These are phyloP conservation scores for Coemansia sp. DNA, from an alignment of 192 early-diverging fungal species.

Conservation along the genomic window DNA sequence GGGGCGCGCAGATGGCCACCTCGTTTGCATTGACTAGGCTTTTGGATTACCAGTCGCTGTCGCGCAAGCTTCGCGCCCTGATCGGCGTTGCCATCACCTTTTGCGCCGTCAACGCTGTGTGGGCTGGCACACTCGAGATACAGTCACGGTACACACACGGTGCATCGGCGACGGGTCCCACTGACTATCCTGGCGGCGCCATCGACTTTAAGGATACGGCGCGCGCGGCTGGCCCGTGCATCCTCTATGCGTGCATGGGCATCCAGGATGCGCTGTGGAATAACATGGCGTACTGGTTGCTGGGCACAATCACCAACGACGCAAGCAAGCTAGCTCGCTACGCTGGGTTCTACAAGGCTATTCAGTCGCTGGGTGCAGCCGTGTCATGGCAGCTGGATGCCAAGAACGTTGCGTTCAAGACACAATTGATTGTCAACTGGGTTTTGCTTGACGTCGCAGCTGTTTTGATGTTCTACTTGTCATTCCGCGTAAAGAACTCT, in stretches of 20 bases:
- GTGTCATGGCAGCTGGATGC: slow-evolving; percentile 60
- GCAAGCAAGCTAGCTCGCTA: slow-evolving; percentile 59
- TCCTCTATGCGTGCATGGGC: slow-evolving; percentile 70
- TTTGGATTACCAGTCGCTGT: slow-evolving; percentile 55
- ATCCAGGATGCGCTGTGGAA: slow-evolving; percentile 74
- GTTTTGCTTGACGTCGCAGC: slow-evolving; percentile 60
- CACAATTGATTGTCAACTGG: slow-evolving; percentile 63
- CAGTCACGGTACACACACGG: slow-evolving; percentile 55
- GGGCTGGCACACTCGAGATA: slow-evolving; percentile 59
- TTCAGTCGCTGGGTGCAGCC: slow-evolving; percentile 68
- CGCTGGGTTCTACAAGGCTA: slow-evolving; percentile 80
- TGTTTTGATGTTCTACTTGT: background rate
- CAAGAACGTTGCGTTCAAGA: slow-evolving; percentile 75
- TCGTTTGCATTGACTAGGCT: slow-evolving; percentile 60
- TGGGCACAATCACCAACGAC: slow-evolving; percentile 78
- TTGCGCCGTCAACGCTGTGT: slow-evolving; percentile 49
- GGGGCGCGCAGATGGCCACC: slow-evolving; percentile 68
- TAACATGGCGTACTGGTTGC: slow-evolving; percentile 72
- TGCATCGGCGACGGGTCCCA: background rate
- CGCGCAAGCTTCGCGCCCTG: slow-evolving; percentile 60
- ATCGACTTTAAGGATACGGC: slow-evolving; percentile 43
- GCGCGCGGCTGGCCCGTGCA: slow-evolving; percentile 56
- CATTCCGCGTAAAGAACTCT: background rate
- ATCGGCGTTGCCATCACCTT: slow-evolving; percentile 49
- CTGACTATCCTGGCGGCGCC: slow-evolving; percentile 30